A percentile compares a stretch with the other conserved stretches of the same genome.
Evolutionary conservation across 73 alveolate species (phyloP).

Genomic region (Paramecium caudatum): DNA sequence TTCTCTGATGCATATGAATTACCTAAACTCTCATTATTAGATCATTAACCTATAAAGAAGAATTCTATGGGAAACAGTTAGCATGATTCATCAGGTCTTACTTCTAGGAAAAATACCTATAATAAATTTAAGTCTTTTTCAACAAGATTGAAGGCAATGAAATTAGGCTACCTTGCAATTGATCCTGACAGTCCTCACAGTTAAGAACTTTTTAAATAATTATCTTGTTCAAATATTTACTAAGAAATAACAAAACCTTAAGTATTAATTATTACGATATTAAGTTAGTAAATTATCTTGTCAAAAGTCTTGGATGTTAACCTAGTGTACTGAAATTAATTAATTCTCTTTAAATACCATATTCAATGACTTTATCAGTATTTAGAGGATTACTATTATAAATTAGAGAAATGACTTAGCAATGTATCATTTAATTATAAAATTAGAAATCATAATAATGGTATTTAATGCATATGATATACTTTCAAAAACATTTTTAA

Average conservation of each 20-base stretch:
- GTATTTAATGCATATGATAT: not conserved
- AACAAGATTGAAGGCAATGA: not conserved
- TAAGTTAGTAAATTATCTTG: constrained; percentile 3
- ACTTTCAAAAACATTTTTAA: not conserved
- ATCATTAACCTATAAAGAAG: constrained; percentile 16
- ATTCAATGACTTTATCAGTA: not conserved
- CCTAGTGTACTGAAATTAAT: not conserved
- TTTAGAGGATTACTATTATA: not conserved
- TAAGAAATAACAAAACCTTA: constrained; percentile 31
- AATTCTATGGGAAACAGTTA: not conserved
- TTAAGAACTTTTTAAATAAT: not conserved
- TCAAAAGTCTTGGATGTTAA: not conserved
- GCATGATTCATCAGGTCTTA: constrained; percentile 34
- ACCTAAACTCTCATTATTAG: not conserved
- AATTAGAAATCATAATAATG: not conserved
- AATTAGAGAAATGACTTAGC: not conserved
- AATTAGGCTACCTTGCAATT: not conserved
- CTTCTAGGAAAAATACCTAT: constrained; percentile 6
- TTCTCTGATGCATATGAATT: constrained; percentile 3
- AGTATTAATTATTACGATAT: not conserved
- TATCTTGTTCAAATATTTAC: not conserved
- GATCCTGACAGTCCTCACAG: constrained; percentile 26
- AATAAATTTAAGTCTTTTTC: constrained; percentile 18
- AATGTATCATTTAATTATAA: not conserved
- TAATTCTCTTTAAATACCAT: not conserved